Percentiles rank a stretch among this genome's conserved stretches.
phyloP scores from a whole-genome alignment of 495 filamentous ascomycete species.

The Achaetomiella virescens region DNA sequence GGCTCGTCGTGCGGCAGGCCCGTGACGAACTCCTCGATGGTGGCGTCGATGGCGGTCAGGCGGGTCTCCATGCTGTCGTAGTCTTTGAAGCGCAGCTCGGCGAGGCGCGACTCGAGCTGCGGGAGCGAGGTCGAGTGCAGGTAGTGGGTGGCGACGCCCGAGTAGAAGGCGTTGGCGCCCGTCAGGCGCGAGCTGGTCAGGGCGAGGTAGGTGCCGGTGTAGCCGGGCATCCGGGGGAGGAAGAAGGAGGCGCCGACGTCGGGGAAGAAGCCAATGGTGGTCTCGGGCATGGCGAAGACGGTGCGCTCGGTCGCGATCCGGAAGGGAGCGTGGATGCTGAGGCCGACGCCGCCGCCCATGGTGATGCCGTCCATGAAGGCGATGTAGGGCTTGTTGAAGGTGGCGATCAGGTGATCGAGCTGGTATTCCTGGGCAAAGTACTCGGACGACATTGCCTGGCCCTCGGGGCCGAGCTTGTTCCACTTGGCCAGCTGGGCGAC shows the following conservation, averaged over 20 bases:
- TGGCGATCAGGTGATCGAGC: slow-evolving; percentile 92
- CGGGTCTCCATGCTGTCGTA: slow-evolving; percentile 54
- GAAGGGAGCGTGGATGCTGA: slow-evolving; percentile 92
- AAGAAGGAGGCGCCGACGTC: slow-evolving; percentile 96
- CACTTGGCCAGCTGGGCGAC: slow-evolving; percentile 67
- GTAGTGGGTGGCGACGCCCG: slow-evolving; percentile 90
- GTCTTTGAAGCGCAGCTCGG: slow-evolving; percentile 83
- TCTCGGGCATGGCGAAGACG: slow-evolving; percentile 96
- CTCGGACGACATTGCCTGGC: slow-evolving; percentile 61
- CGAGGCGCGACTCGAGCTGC: slow-evolving; percentile 73
- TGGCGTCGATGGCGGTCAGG: slow-evolving; percentile 66
- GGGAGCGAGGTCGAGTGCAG: slow-evolving; percentile 80
- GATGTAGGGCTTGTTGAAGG: slow-evolving; percentile 85
- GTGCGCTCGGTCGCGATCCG: slow-evolving; percentile 94
- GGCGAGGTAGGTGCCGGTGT: slow-evolving; percentile 81
- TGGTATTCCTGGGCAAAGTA: slow-evolving; percentile 92
- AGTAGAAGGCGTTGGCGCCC: slow-evolving; percentile 76
- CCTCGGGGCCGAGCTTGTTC: slow-evolving; percentile 61
- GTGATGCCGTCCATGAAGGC: slow-evolving; percentile 97
- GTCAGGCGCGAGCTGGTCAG: slow-evolving; percentile 75
- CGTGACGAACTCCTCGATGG: slow-evolving; percentile 84
- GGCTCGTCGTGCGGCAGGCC: slow-evolving; percentile 69
- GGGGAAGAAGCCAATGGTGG: slow-evolving; percentile 94
- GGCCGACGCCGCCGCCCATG: slow-evolving; percentile 94
- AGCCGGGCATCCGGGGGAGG: slow-evolving; percentile 78